Percentiles rank a stretch among this genome's conserved stretches.
Evolutionary conservation across 768 basidiomycete genomes (phyloP).

Genomic region (Gautieria morchelliformis): DNA sequence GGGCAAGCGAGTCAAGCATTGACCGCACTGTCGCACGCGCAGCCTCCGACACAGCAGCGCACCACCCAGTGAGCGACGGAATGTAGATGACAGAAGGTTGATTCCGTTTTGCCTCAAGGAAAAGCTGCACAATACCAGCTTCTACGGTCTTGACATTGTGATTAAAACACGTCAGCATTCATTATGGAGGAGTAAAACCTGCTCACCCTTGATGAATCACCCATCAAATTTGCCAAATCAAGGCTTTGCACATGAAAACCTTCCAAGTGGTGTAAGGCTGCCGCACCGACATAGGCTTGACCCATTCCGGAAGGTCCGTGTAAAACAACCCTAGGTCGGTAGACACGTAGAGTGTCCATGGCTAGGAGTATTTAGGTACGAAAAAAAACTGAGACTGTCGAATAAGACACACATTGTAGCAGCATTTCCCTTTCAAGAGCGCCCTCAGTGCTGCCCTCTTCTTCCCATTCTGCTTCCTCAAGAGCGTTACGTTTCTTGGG

Average conservation of each 20-base stretch:
- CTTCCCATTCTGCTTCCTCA: conserved; percentile 94
- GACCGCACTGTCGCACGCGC: conserved; percentile 78
- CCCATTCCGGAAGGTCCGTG: conserved; percentile 85
- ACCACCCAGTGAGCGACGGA: conserved; percentile 82
- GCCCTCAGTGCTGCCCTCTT: conserved; percentile 61
- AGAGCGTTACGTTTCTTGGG: conserved; percentile 75
- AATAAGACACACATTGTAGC: conserved; percentile 57
- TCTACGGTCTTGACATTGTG: conserved; percentile 57
- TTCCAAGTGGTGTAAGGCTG: conserved; percentile 87
- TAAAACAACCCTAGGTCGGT: conserved; percentile 80
- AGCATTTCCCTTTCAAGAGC: conserved; percentile 82
- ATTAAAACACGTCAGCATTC: neutral
- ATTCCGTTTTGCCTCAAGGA: conserved; percentile 93
- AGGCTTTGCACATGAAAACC: conserved; percentile 93
- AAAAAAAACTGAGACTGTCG: neutral
- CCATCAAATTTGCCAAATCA: conserved; percentile 80
- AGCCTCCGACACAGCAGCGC: conserved; percentile 73
- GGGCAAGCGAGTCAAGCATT: conserved; percentile 83
- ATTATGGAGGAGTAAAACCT: neutral
- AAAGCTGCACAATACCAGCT: conserved; percentile 88
- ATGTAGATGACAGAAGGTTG: conserved; percentile 95
- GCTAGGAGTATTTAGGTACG: conserved; percentile 34
- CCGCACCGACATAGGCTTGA: conserved; percentile 82
- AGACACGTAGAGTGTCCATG: conserved; percentile 84
- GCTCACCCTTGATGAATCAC: conserved; percentile 81